Conservation (phyloP, 495 filamentous ascomycete genomes). For the Annulohypoxylon stygium region DNA sequence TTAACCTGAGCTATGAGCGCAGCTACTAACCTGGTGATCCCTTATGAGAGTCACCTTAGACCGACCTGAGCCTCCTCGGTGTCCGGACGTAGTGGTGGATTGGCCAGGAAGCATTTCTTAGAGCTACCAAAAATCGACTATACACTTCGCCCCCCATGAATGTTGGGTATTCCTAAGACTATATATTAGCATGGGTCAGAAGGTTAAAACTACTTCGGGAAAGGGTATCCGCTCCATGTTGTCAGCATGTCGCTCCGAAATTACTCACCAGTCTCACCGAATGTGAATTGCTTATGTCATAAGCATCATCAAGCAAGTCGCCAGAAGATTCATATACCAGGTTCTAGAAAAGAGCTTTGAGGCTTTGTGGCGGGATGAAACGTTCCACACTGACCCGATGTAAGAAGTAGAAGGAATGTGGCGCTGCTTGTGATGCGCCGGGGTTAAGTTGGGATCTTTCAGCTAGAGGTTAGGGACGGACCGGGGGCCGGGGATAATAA, state of each 20-base stretch:
- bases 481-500: constrained; percentile 26
- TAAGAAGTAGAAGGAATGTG: constrained; percentile 42
- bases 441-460: constrained; percentile 34
- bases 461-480: constrained; percentile 26
- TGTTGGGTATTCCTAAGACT: constrained; percentile 40
- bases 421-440: constrained; percentile 37
- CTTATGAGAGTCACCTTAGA: constrained; percentile 48
- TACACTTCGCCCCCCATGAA: constrained; percentile 46
- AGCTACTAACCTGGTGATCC: constrained; percentile 44
- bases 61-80: constrained; percentile 48
- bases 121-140: constrained; percentile 40
- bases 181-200: constrained; percentile 42
- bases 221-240: constrained; percentile 17
- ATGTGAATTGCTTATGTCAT: constrained; percentile 42
- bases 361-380: constrained; percentile 46
- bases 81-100: constrained; percentile 43
- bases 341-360: constrained; percentile 33
- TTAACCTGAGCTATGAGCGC: constrained; percentile 1
- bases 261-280: constrained; percentile 46
- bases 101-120: constrained; percentile 49
- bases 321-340: constrained; percentile 31
- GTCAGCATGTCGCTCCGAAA: constrained; percentile 41
- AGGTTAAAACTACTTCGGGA: neutral
- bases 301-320: constrained; percentile 44
- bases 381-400: constrained; percentile 45